phyloP scores from a whole-genome alignment of 2,329 filamentous ascomycete species.

The Gaeumannomyces sp. region DNA sequence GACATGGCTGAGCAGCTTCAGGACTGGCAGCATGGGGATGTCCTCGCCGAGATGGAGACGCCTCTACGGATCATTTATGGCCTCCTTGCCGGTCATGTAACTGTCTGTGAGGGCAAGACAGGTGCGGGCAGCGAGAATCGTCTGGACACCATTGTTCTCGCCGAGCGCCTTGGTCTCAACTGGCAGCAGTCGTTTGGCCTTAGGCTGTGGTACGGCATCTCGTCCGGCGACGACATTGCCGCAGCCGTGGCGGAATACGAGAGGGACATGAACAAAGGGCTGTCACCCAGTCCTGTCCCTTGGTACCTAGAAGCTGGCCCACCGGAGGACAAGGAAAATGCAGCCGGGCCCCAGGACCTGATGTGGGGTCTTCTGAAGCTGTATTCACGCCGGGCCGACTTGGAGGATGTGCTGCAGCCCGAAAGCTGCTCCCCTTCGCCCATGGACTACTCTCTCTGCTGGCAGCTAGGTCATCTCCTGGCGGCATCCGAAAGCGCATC shows the following conservation, averaged over 20 bases:
- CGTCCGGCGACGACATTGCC: slow-evolving; percentile 61
- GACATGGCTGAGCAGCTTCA: slow-evolving; percentile 76
- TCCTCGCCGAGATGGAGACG: slow-evolving; percentile 81
- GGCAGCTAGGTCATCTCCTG: slow-evolving; percentile 74
- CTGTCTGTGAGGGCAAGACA: slow-evolving; percentile 72
- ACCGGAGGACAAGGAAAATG: slow-evolving; percentile 50
- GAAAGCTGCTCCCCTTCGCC: slow-evolving; percentile 71
- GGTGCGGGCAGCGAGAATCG: slow-evolving; percentile 71
- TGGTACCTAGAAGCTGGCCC: slow-evolving; percentile 58
- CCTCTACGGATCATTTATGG: slow-evolving; percentile 84
- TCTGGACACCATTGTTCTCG: slow-evolving; percentile 72
- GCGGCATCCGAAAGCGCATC: slow-evolving; percentile 42
- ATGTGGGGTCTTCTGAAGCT: slow-evolving; percentile 83
- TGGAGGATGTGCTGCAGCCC: slow-evolving; percentile 69
- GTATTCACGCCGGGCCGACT: slow-evolving; percentile 55
- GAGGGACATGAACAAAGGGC: slow-evolving; percentile 63
- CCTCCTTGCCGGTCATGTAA: slow-evolving; percentile 81
- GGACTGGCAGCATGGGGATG: slow-evolving; percentile 76
- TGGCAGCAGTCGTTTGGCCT: slow-evolving; percentile 94
- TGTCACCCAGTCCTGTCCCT: slow-evolving; percentile 66
- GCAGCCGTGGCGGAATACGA: slow-evolving; percentile 68
- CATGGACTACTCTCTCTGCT: slow-evolving; percentile 69
- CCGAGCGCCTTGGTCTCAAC: slow-evolving; percentile 75
- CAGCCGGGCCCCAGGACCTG: slow-evolving; percentile 61
- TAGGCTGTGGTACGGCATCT: slow-evolving; percentile 80